Base-by-base conservation (phyloP, 1,284 basidiomycete species). In the Cryptococcus jaspeensis region DNA sequence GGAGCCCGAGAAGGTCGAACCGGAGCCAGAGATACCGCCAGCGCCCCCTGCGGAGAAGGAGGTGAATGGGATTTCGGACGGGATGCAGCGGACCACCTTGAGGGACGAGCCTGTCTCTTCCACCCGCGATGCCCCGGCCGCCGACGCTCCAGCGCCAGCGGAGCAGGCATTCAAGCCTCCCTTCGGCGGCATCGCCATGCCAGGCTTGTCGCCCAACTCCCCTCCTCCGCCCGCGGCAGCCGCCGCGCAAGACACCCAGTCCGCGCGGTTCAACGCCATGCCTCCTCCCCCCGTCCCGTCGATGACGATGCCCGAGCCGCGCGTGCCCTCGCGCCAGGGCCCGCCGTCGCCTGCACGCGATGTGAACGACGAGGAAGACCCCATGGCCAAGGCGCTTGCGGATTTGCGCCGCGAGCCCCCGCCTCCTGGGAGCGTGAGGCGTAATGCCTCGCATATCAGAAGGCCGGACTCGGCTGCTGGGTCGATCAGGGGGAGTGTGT, bases 301-400 rank as follows among this genome's bases (percentile, higher is more conserved):
- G 1, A 63, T 69, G 67, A 56, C 65, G 5, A 69, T 71, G 69
- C 70, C 69, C 6, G 68, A 73, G 47, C 68, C 70, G 37, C 60
- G 69, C 2, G 55, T 69, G 16, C 66, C 69, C 11, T 71, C 69
- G n/a, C 62, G 71, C 20, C 67, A 69, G 45, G 66, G 64, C 8
- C 63, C 67, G 18, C 65, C 69, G 18, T 65, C 70, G 8, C 63
- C 70, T 9, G 63, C 67, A 18, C 60, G 65, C 15, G 67, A 69
- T 37, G 75, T 74, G 35, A 76, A 80, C 0, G 81, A 82, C 56
- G 81, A 83, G 15, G 81, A 81, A 38, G 89, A 92, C 72, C 90
- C 90, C 0, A 81, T 92, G 58, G 87, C 86, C 28, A 85, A 83
- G 64, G 87, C 88, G 55, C 81, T 91, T 69, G 80, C 80, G 1